Conservation (phyloP, 257 asterid species). For the Solanum ossicruentum region DNA sequence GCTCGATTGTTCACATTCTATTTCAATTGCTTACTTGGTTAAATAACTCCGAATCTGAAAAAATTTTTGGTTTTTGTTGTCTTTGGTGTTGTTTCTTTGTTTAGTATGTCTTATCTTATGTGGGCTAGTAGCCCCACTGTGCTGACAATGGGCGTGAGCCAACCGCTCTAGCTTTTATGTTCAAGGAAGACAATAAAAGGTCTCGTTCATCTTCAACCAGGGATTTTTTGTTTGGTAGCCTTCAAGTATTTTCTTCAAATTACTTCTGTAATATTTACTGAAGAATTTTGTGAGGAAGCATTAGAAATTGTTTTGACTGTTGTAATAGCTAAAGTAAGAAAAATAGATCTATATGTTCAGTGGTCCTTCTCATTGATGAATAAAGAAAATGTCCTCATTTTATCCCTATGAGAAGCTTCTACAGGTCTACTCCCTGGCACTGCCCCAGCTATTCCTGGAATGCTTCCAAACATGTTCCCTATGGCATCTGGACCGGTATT, state of each 20-base stretch:
- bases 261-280: not conserved
- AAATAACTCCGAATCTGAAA: constrained; percentile 66
- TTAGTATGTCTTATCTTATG: constrained; percentile 89
- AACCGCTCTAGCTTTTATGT: constrained; percentile 97
- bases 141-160: constrained; percentile 99
- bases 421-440: constrained; percentile 79
- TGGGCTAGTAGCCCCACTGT: constrained; percentile 99
- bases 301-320: not conserved
- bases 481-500: constrained; percentile 72
- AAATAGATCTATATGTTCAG: not conserved
- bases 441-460: constrained; percentile 63
- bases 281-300: not conserved
- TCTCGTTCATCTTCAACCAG: constrained; percentile 97
- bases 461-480: constrained; percentile 71
- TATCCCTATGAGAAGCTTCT: constrained; percentile 10
- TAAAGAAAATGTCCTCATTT: not conserved
- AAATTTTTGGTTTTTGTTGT: constrained; percentile 89
- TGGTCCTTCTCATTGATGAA: not conserved
- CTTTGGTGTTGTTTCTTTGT: constrained; percentile 96
- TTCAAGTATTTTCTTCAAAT: constrained; percentile 14
- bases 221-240: constrained; percentile 70
- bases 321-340: not conserved
- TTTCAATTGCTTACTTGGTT: constrained; percentile 47
- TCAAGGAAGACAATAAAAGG: constrained; percentile 89
- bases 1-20: constrained; percentile 28